Base-by-base conservation (phyloP, 2,329 filamentous ascomycete genomes). In the Tolypocladium tropicale region DNA sequence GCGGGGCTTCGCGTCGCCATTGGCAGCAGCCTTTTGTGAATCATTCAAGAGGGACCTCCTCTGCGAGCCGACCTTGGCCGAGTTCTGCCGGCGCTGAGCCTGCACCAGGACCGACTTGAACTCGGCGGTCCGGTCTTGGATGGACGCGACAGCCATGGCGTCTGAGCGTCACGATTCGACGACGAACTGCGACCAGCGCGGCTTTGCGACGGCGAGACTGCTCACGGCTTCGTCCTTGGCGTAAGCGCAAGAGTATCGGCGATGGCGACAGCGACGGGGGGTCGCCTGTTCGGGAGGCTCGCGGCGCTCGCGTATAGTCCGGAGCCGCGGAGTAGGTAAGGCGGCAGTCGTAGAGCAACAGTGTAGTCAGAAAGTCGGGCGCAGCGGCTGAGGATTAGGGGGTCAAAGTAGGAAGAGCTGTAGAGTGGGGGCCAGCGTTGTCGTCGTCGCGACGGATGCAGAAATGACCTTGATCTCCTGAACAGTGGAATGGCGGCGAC, bases 101-200 rank as follows among this genome's bases (percentile, higher is more conserved):
- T 95, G 90, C 50, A 83, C 79, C 60, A 97, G 83, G 67, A 97
- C 95, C 61, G 91, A 89, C 70, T 86, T 88, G 80, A 99, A 99
- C 79, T 99, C 94, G 68, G 85, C 82, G 57, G 94, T 99, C 68
- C 94, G 90, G 77, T 99, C 94, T 78, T 99, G 94, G 71, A 97
- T 95, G 53, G 91, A 93, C 58, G 79, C 70, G 68, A 84, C 78
- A 56, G 82, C 82, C 83, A 86, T 86, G 53, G 59, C 69, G 46
- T 50, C 46, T 7, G 68, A 58, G 56, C 56, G 57, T 56, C 57
- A 56, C 36, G 23, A 53, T 16, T 33, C 48, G 62, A 62, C 57
- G 60, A 59, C 53, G 43, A 60, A 67, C 46, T 62, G 69, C 69
- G 69, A 65, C 70, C 70, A 69, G 69, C 70, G 69, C 69, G 63